Percentiles rank a stretch among this genome's conserved stretches.
phyloP scores from a whole-genome alignment of 768 basidiomycete species.

The Rhizopogon rudus region DNA sequence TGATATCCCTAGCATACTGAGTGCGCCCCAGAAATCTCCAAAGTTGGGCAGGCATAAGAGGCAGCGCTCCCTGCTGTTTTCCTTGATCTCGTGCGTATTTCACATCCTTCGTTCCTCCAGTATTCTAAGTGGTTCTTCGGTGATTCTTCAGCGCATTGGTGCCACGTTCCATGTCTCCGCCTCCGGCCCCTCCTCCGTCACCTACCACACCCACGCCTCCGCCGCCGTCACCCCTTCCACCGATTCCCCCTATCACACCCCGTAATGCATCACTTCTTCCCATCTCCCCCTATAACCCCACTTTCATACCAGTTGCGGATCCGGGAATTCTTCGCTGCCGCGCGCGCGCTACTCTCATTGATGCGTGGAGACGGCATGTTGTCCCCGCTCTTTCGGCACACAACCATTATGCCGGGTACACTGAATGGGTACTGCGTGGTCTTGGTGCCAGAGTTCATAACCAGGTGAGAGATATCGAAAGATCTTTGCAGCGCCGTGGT shows the following conservation, averaged over 20 bases:
- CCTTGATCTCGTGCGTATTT: constrained; percentile 52
- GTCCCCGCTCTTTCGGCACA: constrained; percentile 43
- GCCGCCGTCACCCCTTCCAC: constrained; percentile 24
- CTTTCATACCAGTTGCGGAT: constrained; percentile 8
- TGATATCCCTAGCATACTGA: constrained; percentile 3
- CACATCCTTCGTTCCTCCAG: constrained; percentile 1
- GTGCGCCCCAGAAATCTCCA: constrained; percentile 20
- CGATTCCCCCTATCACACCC: constrained; percentile 20
- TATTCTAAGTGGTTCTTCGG: constrained; percentile 4
- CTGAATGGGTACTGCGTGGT: constrained; percentile 27
- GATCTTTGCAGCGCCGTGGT: constrained; percentile 9
- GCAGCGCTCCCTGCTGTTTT: constrained; percentile 66
- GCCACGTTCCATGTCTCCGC: constrained; percentile 26
- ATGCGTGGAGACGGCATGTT: constrained; percentile 60
- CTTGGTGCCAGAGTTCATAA: constrained; percentile 13
- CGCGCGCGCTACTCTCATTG: constrained; percentile 64
- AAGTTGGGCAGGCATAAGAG: constrained; percentile 56
- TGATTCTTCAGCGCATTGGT: constrained; percentile 20
- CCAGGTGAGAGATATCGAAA: constrained; percentile 14
- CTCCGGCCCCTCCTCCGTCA: constrained; percentile 14
- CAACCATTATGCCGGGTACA: constrained; percentile 27
- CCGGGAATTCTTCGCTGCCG: constrained; percentile 48
- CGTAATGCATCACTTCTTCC: constrained; percentile 19
- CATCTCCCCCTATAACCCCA: constrained; percentile 14
- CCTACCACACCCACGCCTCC: constrained; percentile 15